Base-by-base conservation (phyloP, 306 rosid species). In the Glycine tomentella region DNA sequence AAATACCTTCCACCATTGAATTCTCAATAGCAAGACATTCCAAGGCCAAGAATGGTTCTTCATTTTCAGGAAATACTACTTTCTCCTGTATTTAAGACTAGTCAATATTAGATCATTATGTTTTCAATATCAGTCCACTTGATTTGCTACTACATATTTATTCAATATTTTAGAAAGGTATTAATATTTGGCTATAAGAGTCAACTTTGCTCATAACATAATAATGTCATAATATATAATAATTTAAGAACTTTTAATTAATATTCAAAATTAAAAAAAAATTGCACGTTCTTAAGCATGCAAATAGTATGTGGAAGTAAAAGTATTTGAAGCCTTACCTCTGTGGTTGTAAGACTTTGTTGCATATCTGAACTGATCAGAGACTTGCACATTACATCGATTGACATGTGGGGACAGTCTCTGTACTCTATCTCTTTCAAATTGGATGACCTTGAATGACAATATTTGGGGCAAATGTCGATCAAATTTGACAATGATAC, bases 1-100 rank as follows among this genome's bases (percentile, higher is more conserved):
- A 66, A 66, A 66, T 77, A 25, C 63, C 55, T 66, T 77, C 74
- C 13, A 65, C 74, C 74, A 77, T 51, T 5, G 74, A 51, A 38
- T 65, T 7, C 74, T 65, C 81, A 51, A 65, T 51, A 8, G 42
- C 8, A 65, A 38, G 65, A 11, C n/a, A 8, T 65, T 65, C 62
- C 62, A 56, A 56, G 62, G 62, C 62, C 16, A 15, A 4, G 31
- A 16, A 4, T 15, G 9, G 25, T 56, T 56, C 11, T 10, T 4
- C 4, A n/a, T 53, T 53, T 15, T 53, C 59, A 6, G 31, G 62
- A 56, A 56, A 56, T n/a, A 56, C 33, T 15, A 15, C 10, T 56
- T 56, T 56, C 62, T 56, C 62, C 33, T 57, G 33, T 17, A 57
- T 16, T 57, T 57, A 57, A 16, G 34, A 57, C 63, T 57, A 16